Base-by-base conservation (phyloP, 352 stramenopile genomes). In the Phytophthora quininea region DNA sequence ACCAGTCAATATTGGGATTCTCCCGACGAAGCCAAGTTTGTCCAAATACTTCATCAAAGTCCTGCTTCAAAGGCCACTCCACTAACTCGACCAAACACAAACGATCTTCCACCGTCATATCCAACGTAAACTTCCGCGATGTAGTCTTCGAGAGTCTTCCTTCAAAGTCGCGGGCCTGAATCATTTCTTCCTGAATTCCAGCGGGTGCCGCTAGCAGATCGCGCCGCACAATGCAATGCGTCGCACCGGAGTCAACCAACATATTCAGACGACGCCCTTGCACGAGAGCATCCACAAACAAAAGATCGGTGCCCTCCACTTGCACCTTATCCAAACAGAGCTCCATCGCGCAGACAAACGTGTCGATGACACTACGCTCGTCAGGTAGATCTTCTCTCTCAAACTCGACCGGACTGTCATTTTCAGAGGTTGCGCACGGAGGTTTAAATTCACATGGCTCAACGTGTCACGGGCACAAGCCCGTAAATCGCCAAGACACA, bases 231-330 rank as follows among this genome's bases (percentile, higher is more conserved):
- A 67, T 62, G 57, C 37, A 57, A 38, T 73, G 56, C 38, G 54
- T 64, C 24, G 65, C 65, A 9, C 58, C 58, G 49, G 53, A 73
- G 48, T 68, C 58, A 38, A 67, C 52, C 19, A 72, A 40, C 57
- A 64, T 60, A 51, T 51, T 58, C 31, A 72, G 27, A 27, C 19
- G 15, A 5, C 33, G 11, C 27, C 37, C 58, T 50, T 58, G 31
- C 11, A 67, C 46, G 32, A 51, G 19, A 24, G 53, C 58, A 24
- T 54, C 45, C 27, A 66, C 33, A 62, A 73, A 73, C 11, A 73
- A 24, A 63, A 73, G 49, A 11, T 40, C 33, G n/a, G 43, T 47
- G n/a, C 33, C 55, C 37, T 62, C 43, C 14, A 54, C 55, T 54
- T 62, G 55, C 6, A 62, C 45, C 45, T 62, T 54, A 49, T 62